These are phyloP conservation scores for Tylopilus orsonianus DNA, from an alignment of 1,284 basidiomycete species.

Conservation along the genomic window DNA sequence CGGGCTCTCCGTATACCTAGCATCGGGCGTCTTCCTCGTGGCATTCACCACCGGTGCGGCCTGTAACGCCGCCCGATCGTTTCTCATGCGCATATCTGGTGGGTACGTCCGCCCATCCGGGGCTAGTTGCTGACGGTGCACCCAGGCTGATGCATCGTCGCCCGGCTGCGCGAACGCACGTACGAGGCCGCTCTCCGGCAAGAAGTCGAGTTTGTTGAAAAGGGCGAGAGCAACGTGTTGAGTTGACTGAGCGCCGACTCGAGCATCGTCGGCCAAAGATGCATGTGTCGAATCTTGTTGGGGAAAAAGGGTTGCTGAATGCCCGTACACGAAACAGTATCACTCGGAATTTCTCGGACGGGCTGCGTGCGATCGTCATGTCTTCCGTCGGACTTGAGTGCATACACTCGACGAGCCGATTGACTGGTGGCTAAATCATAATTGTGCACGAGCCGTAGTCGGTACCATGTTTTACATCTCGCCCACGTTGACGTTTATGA, in stretches of 20 bases:
- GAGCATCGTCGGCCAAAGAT: conserved; percentile 94
- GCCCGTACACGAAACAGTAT: conserved; percentile 56
- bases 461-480: conserved; percentile 97
- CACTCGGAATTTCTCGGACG: conserved; percentile 91
- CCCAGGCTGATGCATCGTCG: conserved; percentile 88
- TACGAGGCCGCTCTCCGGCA: conserved; percentile 83
- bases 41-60: conserved; percentile 87
- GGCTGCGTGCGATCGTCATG: conserved; percentile 84
- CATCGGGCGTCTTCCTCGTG: conserved; percentile 71
- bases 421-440: conserved; percentile 4
- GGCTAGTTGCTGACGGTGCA: no score
- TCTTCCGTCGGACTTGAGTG: conserved; percentile 82
- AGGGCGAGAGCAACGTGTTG: conserved; percentile 91
- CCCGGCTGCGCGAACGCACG: conserved; percentile 80
- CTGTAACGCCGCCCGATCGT: conserved; percentile 86
- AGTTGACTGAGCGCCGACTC: conserved; percentile 91
- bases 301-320: no score
- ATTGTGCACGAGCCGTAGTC: conserved; percentile 51
- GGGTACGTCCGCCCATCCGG: conserved; percentile 21
- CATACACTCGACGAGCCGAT: no score
- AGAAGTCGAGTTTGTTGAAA: conserved; percentile 92
- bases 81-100: conserved; percentile 87
- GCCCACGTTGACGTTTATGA: conserved; percentile 84
- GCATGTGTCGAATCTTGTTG: neutral
- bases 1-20: conserved; percentile 77